Evolutionary conservation across 2,329 filamentous ascomycete genomes (phyloP).

Genomic region (Cordyceps sp.): DNA sequence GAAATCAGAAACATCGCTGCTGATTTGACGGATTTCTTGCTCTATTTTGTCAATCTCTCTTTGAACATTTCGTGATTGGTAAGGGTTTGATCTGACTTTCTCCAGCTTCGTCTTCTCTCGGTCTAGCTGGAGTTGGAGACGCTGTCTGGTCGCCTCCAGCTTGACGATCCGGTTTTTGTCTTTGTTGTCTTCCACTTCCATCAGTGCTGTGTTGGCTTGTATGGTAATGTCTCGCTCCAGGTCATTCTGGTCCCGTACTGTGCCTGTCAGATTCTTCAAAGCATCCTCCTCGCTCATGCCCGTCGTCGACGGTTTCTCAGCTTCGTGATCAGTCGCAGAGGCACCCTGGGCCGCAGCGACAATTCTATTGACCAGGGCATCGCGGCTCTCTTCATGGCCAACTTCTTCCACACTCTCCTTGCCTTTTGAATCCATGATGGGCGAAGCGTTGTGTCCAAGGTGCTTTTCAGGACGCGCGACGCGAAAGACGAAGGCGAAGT

Average conservation of each 20-base stretch:
- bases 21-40: constrained; percentile 44
- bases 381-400: constrained; percentile 10
- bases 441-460: too few species aligned
- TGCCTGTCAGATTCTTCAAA: constrained; percentile 45
- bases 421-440: too few species aligned
- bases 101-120: constrained; percentile 31
- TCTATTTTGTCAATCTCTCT: constrained; percentile 51
- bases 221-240: constrained; percentile 70
- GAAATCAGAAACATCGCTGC: constrained; percentile 65
- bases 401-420: too few species aligned
- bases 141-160: constrained; percentile 33
- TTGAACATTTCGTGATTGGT: constrained; percentile 39
- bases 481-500: too few species aligned
- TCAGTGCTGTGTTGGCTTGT: constrained; percentile 41
- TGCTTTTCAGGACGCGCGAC: too few species aligned
- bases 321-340: not conserved
- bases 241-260: constrained; percentile 74
- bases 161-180: constrained; percentile 47
- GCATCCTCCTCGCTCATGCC: constrained; percentile 40
- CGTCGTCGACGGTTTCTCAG: constrained; percentile 5
- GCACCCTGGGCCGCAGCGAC: constrained; percentile 14
- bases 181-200: constrained; percentile 45
- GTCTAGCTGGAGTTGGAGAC: constrained; percentile 48
- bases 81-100: constrained; percentile 24
- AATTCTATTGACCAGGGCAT: constrained; percentile 12